Conservation (phyloP, 2,329 filamentous ascomycete species). For the Zarea fungicola region DNA sequence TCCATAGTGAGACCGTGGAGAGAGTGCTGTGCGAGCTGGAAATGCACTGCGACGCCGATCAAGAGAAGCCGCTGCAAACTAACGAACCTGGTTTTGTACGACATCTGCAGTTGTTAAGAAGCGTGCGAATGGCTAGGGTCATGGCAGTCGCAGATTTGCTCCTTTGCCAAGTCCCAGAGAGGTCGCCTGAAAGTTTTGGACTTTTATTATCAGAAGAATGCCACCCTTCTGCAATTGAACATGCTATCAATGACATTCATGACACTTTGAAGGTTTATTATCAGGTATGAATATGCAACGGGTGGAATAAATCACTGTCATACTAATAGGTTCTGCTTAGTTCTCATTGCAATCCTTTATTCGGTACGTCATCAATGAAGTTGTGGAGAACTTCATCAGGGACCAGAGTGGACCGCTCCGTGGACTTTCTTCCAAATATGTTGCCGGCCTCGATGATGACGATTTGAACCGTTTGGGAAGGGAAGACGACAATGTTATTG, state of each 20-base stretch:
- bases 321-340: background rate
- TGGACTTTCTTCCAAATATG: background rate
- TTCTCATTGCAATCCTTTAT: conserved; percentile 23
- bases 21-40: conserved; percentile 13
- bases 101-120: conserved; percentile 18
- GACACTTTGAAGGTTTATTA: conserved; percentile 34
- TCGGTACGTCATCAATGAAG: conserved; percentile 19
- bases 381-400: conserved; percentile 22
- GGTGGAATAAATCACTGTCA: too few relatives aligned
- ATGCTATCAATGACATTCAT: conserved; percentile 29
- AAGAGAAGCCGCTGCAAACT: conserved; percentile 18
- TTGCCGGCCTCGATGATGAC: background rate
- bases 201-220: conserved; percentile 7
- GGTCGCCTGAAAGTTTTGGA: background rate
- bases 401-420: conserved; percentile 17
- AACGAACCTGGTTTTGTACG: conserved; percentile 21
- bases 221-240: conserved; percentile 17
- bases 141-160: background rate
- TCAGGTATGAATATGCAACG: conserved; percentile 22
- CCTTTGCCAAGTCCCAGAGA: background rate
- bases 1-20: background rate
- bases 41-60: conserved; percentile 3
- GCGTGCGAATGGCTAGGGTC: conserved; percentile 17
- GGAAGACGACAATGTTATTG: background rate
- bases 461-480: background rate